phyloP scores from a whole-genome alignment of 2,329 filamentous ascomycete species.

The Pestalotiopsis sp. region DNA sequence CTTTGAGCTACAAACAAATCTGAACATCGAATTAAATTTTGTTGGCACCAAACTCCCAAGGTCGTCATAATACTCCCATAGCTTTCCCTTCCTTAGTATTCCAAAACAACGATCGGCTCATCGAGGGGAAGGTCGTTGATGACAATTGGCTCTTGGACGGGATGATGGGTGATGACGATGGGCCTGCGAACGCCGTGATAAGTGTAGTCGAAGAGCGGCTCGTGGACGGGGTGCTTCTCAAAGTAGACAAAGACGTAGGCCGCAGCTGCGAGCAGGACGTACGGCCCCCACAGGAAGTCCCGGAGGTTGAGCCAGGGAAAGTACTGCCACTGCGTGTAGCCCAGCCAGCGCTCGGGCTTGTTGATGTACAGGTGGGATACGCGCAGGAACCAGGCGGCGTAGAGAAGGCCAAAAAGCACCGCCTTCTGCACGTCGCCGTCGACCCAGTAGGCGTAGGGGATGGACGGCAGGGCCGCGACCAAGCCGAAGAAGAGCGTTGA shows the following conservation, averaged over 20 bases:
- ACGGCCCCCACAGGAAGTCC: not conserved
- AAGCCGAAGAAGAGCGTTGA: not conserved
- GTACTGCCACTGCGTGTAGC: not conserved
- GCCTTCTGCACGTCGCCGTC: not conserved
- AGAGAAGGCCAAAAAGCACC: not conserved
- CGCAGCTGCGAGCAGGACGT: not conserved
- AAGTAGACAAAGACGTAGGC: not conserved
- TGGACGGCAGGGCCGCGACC: not conserved
- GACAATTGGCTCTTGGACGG: too few species aligned
- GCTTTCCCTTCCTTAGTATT: not conserved
- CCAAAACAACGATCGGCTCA: too few species aligned
- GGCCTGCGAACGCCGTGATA: too few species aligned
- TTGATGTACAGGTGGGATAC: constrained; percentile 1
- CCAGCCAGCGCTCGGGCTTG: not conserved
- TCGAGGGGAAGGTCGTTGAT: too few species aligned
- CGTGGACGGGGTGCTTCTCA: not conserved
- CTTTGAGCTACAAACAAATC: not conserved
- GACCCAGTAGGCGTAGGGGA: not conserved
- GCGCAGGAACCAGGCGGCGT: not conserved
- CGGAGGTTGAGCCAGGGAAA: not conserved
- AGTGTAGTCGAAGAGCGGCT: not conserved
- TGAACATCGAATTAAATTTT: not conserved
- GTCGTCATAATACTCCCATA: not conserved
- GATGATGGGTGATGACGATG: too few species aligned
- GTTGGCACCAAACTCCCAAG: not conserved